Base-by-base conservation (phyloP, 768 basidiomycete genomes). In the Mycena sanguinolenta region DNA sequence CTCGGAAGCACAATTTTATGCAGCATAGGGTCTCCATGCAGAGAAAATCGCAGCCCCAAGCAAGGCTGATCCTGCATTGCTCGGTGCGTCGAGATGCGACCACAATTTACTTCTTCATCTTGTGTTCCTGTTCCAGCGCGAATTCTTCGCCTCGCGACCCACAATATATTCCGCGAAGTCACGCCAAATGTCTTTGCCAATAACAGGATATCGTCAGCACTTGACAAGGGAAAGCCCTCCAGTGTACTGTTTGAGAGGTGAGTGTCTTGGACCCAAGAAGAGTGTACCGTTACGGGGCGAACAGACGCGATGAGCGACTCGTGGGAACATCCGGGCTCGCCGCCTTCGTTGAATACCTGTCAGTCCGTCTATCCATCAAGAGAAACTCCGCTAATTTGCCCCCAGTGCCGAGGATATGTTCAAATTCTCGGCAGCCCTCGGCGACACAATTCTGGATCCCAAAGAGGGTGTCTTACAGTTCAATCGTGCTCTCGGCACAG, bases 151-250 rank as follows among this genome's bases (percentile, higher is more conserved):
- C 73, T 78, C 25, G 80, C 82, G 5, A 78, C 78, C 0, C 74
- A 79, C 59, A 77, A 82, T 58, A 75, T 82, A 46, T 82, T 82
- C 73, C 62, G 59, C 19, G 82, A 83, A 65, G 73, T 78, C 28
- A 67, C 59, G 2, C 79, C 78, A 1, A 63, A 79, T 57, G 76
- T 78, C 6, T 83, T 79, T 58, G 74, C 76, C 0, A 77, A 80
- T 64, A 83, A 82, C 64, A 75, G 79, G 5, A 65, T 77, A 9
- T 81, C 82, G 4, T 76, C 78, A 0, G 17, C 73, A 1, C 61
- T 80, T 13, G 81, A 81, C 58, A 79, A 77, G 13, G 76, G 70
- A 13, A 78, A 72, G 65, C 25, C 52, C 1, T 25, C 58, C 7
- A 54, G 21, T 1, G 39, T 17, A n/a, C n/a, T n/a, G n/a, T n/a